Base-by-base conservation (phyloP, 202 grass and related monocot species). In the Elaeis oleifera region DNA sequence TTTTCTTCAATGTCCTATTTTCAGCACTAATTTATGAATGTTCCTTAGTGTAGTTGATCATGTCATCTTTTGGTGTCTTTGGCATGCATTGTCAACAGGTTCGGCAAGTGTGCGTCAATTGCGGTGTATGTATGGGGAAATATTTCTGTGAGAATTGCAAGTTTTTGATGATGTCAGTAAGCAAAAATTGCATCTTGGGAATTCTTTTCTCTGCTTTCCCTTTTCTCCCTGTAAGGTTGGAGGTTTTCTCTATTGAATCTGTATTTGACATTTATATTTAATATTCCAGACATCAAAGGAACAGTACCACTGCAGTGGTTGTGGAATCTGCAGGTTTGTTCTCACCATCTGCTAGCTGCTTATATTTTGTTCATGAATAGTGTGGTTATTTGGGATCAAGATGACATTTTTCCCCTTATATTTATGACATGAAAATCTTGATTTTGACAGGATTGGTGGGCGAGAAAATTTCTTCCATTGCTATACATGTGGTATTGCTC, bases 91-190 rank as follows among this genome's bases (percentile, higher is more conserved):
- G 28, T 31, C 28, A 56, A 31, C 76, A 97, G 94, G 94, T 86
- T 36, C 77, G 4, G 53, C 85, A 89, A 80, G 56, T 84, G 74
- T 92, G 94, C 48, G 32, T 86, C 23, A 97, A 63, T 28, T 97
- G 94, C 26, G 85, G 84, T 59, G 88, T 89, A 25, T 80, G 85
- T 67, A 89, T 97, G 94, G 94, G 78, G 9, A 84, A 79, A 56
- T 97, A 92, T 71, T 97, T 92, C 63, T 97, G 94, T 75, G 69
- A 64, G 72, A 70, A 70, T 49, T 97, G 94, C 94, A 97, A 97
- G 49, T 76, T 97, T 97, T 97, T 50, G 88, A 99, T 55, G 94
- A 99, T 86, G 94, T 92, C 59, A 86, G 88, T 74, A 63, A 54
- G 60, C 69, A 27, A 27, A 36, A 13, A 28, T 39, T 27, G 49